Evolutionary conservation across 768 basidiomycete genomes (phyloP).

Genomic region (Suillus americanus): DNA sequence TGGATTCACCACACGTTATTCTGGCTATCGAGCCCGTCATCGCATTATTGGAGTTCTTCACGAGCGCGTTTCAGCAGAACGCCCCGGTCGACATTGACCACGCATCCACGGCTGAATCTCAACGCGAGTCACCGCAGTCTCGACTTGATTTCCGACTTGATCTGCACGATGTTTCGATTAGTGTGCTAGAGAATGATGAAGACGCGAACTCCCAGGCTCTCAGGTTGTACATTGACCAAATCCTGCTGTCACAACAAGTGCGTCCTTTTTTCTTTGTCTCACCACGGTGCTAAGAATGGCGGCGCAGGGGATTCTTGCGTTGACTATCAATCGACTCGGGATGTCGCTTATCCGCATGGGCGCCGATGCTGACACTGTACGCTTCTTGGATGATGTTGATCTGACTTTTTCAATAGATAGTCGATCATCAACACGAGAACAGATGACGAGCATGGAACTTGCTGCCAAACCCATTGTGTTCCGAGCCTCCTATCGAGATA

Average conservation of each 20-base stretch:
- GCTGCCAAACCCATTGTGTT: slow-evolving; percentile 81
- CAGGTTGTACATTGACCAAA: slow-evolving; percentile 75
- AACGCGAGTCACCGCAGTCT: slow-evolving; percentile 9
- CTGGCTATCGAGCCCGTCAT: slow-evolving; percentile 92
- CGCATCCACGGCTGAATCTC: slow-evolving; percentile 15
- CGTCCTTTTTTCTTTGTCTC: slow-evolving; percentile 14
- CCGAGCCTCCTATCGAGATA: slow-evolving; percentile 93
- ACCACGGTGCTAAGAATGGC: slow-evolving; percentile 11
- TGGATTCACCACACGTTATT: slow-evolving; percentile 92
- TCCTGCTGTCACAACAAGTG: slow-evolving; percentile 91
- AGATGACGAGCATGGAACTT: slow-evolving; percentile 84
- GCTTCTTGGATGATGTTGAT: slow-evolving; percentile 92
- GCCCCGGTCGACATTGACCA: slow-evolving; percentile 14
- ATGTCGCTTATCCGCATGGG: slow-evolving; percentile 96
- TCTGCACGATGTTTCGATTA: slow-evolving; percentile 86
- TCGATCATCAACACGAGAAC: slow-evolving; percentile 65
- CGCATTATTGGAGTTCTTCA: slow-evolving; percentile 84
- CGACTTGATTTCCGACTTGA: slow-evolving; percentile 74
- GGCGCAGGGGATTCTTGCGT: slow-evolving; percentile 72
- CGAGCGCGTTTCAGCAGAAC: slow-evolving; percentile 45
- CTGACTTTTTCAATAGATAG: slow-evolving; percentile 85
- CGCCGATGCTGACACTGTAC: slow-evolving; percentile 73
- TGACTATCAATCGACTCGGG: slow-evolving; percentile 79
- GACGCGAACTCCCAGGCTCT: slow-evolving; percentile 84
- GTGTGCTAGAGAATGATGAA: slow-evolving; percentile 82